Base-by-base conservation (phyloP, 2,329 filamentous ascomycete species). In the Pyricularia sp. region DNA sequence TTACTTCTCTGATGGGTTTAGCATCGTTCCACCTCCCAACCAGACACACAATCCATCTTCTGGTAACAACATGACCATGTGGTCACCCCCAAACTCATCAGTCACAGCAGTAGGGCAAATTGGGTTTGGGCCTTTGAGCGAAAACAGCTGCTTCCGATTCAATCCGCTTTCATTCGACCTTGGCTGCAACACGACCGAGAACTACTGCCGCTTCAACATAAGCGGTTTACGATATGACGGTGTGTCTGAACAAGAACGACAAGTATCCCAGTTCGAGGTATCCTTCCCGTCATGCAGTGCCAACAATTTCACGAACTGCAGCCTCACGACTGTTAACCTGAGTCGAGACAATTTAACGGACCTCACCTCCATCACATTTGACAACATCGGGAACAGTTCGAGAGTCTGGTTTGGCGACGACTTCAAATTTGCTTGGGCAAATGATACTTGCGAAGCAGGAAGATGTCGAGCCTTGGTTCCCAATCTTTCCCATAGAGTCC, bases 361-460 rank as follows among this genome's bases (percentile, higher is more conserved):
- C 57, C 69, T 79, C 53, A 75, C 70, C 1, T 74, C 75, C 2
- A 66, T 82, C 68, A 73, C 73, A 9, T 71, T 81, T 57, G 74
- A 75, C n/a, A 70, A 77, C 13, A 75, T 73, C n/a, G 70, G 70
- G n/a, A 71, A 70, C 3, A 65, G 74, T 40, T 70, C 74, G n/a
- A 19, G 13, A 13, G 10, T 71, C 10, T 81, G 79, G 78, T 82
- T 78, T 78, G 76, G 76, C 62, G 79, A 81, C 68, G 76, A 81
- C 68, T 65, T 81, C 30, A 66, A 72, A 5, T 68, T 81, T 66
- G 73, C 75, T 7, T 81, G 79, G 79, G 75, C 71, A 40, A 72
- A 81, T 69, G 75, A 76, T 65, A 72, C 69, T 60, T 81, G 78
- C 67, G 67, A 71, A 9, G 70, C 72, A 12, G 75, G 76, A 8